A percentile compares a stretch with the other conserved stretches of the same genome.
phyloP scores from a whole-genome alignment of 176 grass and related monocot genomes.

The Oryza meyeriana region DNA sequence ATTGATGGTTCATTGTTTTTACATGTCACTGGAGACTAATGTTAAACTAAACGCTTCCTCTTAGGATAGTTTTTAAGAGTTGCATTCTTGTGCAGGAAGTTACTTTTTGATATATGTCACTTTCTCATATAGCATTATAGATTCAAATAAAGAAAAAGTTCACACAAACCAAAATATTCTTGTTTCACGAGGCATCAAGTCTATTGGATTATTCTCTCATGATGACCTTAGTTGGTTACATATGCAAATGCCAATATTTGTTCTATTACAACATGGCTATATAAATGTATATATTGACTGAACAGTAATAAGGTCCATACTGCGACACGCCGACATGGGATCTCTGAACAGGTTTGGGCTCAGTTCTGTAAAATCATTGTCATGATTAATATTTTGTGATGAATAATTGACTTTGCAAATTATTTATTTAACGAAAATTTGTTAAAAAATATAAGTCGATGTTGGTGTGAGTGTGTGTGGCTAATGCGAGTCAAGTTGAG shows the following conservation, averaged over 20 bases:
- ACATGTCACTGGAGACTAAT: background rate
- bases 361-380: no score
- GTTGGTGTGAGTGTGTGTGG: no score
- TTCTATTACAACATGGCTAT: no score
- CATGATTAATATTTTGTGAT: no score
- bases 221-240: no score
- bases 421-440: no score
- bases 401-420: no score
- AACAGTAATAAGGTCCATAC: conserved; percentile 68
- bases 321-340: conserved; percentile 82
- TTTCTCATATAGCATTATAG: background rate
- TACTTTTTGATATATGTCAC: background rate
- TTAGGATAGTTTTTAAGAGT: background rate
- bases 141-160: background rate
- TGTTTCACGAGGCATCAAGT: background rate
- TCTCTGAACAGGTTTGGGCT: conserved; percentile 73
- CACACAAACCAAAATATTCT: background rate
- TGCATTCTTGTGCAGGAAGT: conserved; percentile 1
- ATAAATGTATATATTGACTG: no score
- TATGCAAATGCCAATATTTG: no score
- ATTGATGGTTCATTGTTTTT: background rate
- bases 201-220: no score
- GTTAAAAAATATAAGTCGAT: no score
- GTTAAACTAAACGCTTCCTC: background rate
- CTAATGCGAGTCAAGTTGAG: no score